Conservation (phyloP, 345 rosid species). For the Lepidium aucheri region DNA sequence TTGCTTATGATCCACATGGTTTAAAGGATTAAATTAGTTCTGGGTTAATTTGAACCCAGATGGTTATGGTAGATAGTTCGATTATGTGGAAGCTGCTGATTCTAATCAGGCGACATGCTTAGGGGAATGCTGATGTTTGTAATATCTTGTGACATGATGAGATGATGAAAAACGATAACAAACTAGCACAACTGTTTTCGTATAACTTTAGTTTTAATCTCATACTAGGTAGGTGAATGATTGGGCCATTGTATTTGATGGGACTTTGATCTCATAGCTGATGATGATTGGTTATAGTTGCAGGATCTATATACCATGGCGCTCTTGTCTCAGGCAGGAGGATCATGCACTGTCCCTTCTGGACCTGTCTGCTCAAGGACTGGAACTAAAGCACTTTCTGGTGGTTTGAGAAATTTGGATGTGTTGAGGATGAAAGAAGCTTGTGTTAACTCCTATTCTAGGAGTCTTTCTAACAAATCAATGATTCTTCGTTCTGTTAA, state of each 20-base stretch:
- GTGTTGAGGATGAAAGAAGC: slow-evolving; percentile 33
- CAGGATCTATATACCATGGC: slow-evolving; percentile 41
- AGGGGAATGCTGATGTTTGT: neutral
- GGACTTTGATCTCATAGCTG: neutral
- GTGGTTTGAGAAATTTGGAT: slow-evolving; percentile 23
- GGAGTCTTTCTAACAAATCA: slow-evolving; percentile 24
- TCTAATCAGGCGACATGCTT: neutral
- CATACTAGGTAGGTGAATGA: too few relatives aligned
- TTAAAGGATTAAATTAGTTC: neutral
- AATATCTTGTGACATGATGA: neutral
- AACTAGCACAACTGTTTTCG: neutral
- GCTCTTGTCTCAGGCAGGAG: slow-evolving; percentile 44
- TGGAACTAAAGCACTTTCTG: slow-evolving; percentile 25
- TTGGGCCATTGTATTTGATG: neutral
- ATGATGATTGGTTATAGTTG: neutral
- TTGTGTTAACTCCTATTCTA: slow-evolving; percentile 28
- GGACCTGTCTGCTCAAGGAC: slow-evolving; percentile 28
- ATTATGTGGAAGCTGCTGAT: neutral
- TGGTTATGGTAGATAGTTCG: neutral
- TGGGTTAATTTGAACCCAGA: neutral
- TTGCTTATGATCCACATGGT: neutral
- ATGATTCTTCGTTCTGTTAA: slow-evolving; percentile 14
- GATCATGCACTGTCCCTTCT: slow-evolving; percentile 32
- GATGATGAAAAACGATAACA: neutral
- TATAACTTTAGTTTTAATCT: neutral